Base-by-base conservation (phyloP, 805 yeast species). In the Metschnikowia orientalis region DNA sequence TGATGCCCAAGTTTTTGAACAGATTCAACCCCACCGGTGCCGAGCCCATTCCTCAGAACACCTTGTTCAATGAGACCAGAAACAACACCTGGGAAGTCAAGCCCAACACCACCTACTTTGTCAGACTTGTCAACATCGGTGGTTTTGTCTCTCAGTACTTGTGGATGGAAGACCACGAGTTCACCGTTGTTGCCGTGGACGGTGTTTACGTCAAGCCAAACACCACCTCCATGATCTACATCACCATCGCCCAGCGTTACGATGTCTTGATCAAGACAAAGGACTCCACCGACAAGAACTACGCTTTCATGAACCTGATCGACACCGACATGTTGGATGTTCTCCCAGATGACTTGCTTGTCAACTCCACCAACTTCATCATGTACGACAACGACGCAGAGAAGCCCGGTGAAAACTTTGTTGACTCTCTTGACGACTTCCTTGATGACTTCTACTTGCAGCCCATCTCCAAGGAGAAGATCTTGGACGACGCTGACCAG, bases 21-120 rank as follows among this genome's bases (percentile, higher is more conserved):
- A 56, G 79, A 42, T 79, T 70, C 67, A 92, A 92, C 61, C 98
- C 98, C 38, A 86, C 96, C 7, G 98, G 98, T 53, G 96, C 97
- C 26, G 98, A 92, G 65, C 98, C 98, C 32, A 79, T 92, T 47
- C 98, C 98, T 6, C 82, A 84, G 45, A 68, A 73, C 55, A 60
- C 83, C 47, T 71, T 92, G 49, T 68, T 88, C 58, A 90, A 90
- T 64, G 87, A 88, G 54, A 80, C 95, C 8, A 73, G 69, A 51
- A 81, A 83, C 59, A 66, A 73, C 52, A 75, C 89, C n/a, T 77
- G 87, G 82, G 45, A 62, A 6, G 94, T 90, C 35, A 54, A 84
- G 63, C 95, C 97, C 6, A 77, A 78, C 62, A 87, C 77, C 23
- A 89, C 96, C 11, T 92, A 92, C 58, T 63, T 83, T 47, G 47